phyloP scores from a whole-genome alignment of 1,284 basidiomycete species.

The Apiotrichum siamense region DNA sequence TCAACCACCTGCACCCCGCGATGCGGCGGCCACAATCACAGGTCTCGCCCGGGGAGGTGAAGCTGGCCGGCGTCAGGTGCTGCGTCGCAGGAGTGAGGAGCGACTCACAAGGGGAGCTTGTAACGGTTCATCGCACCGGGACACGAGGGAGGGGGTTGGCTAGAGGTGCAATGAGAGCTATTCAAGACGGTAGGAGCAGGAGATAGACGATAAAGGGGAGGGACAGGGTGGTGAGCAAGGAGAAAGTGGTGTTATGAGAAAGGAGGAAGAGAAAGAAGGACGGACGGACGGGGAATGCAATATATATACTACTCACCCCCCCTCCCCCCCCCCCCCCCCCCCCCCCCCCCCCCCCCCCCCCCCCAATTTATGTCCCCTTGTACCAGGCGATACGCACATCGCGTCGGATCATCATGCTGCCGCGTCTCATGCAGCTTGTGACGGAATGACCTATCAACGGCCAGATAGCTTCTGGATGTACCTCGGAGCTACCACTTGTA shows the following conservation, averaged over 20 bases:
- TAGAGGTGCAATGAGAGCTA: neutral
- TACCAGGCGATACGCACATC: no score
- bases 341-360: no score
- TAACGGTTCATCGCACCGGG: neutral
- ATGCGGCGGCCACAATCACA: slow-evolving; percentile 2
- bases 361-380: no score
- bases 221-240: neutral
- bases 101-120: neutral
- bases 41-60: neutral
- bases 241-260: neutral
- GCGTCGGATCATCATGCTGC: no score
- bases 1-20: slow-evolving; percentile 14
- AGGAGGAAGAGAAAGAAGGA: neutral
- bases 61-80: neutral
- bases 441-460: no score
- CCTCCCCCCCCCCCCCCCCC: no score
- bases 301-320: no score
- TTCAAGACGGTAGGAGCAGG: neutral
- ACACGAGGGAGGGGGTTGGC: neutral
- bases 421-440: no score
- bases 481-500: no score
- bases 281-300: no score
- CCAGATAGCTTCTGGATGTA: no score
- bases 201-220: neutral
- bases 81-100: neutral